phyloP scores from a whole-genome alignment of 2,329 filamentous ascomycete species.

The Tolypocladium amazonense region DNA sequence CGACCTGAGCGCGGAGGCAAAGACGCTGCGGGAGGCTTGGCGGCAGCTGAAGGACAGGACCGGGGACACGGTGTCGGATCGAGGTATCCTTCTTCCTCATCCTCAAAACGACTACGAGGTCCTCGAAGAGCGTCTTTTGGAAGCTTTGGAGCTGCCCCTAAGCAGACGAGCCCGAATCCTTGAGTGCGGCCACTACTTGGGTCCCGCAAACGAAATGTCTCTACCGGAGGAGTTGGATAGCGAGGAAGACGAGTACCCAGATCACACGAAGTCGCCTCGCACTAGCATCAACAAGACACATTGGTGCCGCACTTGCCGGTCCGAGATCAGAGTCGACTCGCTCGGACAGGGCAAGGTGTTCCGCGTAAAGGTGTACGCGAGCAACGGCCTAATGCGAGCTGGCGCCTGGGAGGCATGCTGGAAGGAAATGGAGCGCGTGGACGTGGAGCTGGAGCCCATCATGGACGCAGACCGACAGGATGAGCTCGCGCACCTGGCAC shows the following conservation, averaged over 20 bases:
- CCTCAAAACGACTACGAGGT: conserved; percentile 72
- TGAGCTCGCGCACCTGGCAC: conserved; percentile 47
- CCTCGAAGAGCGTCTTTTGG: conserved; percentile 65
- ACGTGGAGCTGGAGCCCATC: conserved; percentile 78
- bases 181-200: conserved; percentile 68
- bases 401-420: conserved; percentile 90
- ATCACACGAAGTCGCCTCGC: conserved; percentile 15
- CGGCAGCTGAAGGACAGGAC: conserved; percentile 58
- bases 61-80: conserved; percentile 60
- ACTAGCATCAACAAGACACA: conserved; percentile 26
- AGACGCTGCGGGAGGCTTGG: conserved; percentile 51
- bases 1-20: conserved; percentile 34
- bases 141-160: conserved; percentile 61
- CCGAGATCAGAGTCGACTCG: conserved; percentile 43
- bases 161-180: conserved; percentile 56
- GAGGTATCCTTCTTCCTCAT: conserved; percentile 66
- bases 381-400: conserved; percentile 85
- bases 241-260: conserved; percentile 33
- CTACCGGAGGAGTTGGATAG: conserved; percentile 33
- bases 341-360: conserved; percentile 50
- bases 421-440: conserved; percentile 98
- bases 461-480: conserved; percentile 48
- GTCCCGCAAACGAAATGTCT: conserved; percentile 41
- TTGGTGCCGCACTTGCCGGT: conserved; percentile 47
- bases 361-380: conserved; percentile 81